These are phyloP conservation scores for Chlorella sp. DNA, from an alignment of 139 green algal genomes.

Conservation along the genomic window DNA sequence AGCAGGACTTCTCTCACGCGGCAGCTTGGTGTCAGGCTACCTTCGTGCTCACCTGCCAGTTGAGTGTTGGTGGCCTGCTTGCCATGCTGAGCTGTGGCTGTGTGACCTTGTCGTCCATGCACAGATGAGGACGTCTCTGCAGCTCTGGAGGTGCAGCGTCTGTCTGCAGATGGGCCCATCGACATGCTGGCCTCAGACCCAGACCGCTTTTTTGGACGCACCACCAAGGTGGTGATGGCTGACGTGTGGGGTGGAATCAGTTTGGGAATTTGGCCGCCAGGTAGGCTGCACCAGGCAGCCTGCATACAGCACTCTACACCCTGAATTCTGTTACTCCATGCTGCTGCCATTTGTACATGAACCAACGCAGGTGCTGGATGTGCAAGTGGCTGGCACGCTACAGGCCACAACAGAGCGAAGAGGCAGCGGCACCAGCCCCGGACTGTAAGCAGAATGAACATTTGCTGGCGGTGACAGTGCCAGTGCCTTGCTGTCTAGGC, in stretches of 20 bases:
- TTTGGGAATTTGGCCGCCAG: no score
- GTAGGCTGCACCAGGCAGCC: no score
- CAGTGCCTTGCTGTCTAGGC: no score
- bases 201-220: conserved; percentile 69
- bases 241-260: no score
- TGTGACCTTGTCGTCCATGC: not conserved
- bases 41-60: no score
- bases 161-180: conserved; percentile 62
- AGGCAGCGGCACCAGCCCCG: not conserved
- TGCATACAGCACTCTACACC: no score
- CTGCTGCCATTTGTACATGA: no score
- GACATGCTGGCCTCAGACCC: conserved; percentile 57
- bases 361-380: conserved; percentile 38
- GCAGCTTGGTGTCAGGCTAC: no score
- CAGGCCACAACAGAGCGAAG: not conserved
- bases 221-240: conserved; percentile 63
- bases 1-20: not conserved
- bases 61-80: no score
- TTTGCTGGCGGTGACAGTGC: no score
- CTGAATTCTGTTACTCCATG: no score
- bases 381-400: conserved; percentile 16
- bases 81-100: no score
- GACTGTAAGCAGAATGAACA: conserved; percentile 21
- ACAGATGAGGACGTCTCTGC: conserved; percentile 51
- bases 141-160: conserved; percentile 56